Base-by-base conservation (phyloP, 768 basidiomycete genomes). In the Hypholoma fasciculare region DNA sequence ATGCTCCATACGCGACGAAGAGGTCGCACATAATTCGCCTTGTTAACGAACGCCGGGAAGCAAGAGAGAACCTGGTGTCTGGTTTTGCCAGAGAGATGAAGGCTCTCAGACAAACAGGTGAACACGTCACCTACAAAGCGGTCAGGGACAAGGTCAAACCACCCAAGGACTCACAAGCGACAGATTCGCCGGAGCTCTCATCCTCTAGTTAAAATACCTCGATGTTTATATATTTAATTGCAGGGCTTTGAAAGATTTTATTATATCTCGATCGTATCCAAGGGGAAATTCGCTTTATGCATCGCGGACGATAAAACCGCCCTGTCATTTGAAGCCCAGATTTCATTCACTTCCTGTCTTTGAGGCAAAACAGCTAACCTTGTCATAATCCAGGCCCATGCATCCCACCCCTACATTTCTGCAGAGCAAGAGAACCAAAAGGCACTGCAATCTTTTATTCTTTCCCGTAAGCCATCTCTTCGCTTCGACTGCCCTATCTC, bases 1-100 rank as follows among this genome's bases (percentile, higher is more conserved):
- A 76, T 30, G 73, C 73, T 14, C 74, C 76, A n/a, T 66, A 72
- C 51, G 73, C 74, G 13, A 77, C 78, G 40, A 78, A 77, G 62
- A 74, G 78, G 34, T 76, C 77, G n/a, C 75, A 78, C 53, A 79
- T 82, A 42, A 60, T 82, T 43, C 72, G 75, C 17, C 59, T 78
- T 12, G 72, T 82, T 55, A 74, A 76, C 17, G 77, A 79, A 59
- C 73, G 77, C 49, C 69, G 77, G 58, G 71, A 69, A 54, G 68
- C 72, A 67, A 70, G 78, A 58, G 80, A 82, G 62, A 63, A 60
- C 12, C 64, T 78, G 38, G 70, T 82, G 20, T 53, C 70, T 7
- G 65, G 65, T 23, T 72, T 75, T 63, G 75, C 70, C 34, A 56
- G 65, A 11, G 69, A 71, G 34, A 77, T 77, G 65, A 66, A 69